phyloP scores from a whole-genome alignment of 148 eudicot species.

The Rhododendron vialii region DNA sequence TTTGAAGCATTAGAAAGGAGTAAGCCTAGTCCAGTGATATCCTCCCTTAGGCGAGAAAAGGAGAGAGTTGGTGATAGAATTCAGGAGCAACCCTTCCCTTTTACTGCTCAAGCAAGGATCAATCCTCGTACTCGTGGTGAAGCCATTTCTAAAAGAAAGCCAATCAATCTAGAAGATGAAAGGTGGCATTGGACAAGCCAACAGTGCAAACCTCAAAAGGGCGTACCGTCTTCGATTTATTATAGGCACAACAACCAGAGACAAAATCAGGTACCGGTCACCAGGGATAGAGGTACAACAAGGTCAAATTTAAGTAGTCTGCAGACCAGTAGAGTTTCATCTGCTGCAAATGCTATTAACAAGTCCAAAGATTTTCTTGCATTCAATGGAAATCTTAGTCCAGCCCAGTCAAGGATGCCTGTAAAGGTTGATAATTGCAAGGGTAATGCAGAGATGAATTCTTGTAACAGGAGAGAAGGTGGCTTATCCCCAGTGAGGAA shows the following conservation, averaged over 20 bases:
- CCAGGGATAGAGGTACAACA: conserved; percentile 35
- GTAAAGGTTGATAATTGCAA: conserved; percentile 28
- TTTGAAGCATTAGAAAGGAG: conserved; percentile 26
- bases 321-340: conserved; percentile 31
- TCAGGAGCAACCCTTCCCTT: conserved; percentile 3
- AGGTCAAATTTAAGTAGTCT: conserved; percentile 27
- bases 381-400: conserved; percentile 36
- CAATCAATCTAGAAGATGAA: conserved; percentile 21
- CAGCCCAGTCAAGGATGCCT: conserved; percentile 25
- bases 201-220: conserved; percentile 37
- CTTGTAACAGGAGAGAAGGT: conserved; percentile 29
- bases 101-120: conserved; percentile 15
- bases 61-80: conserved; percentile 8
- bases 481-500: conserved; percentile 39
- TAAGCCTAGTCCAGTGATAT: conserved; percentile 22
- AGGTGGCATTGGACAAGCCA: conserved; percentile 24
- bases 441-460: conserved; percentile 34
- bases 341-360: conserved; percentile 24
- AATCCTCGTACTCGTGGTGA: conserved; percentile 15
- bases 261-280: conserved; percentile 30
- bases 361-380: conserved; percentile 46
- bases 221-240: conserved; percentile 20
- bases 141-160: conserved; percentile 16
- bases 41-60: conserved; percentile 15
- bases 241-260: conserved; percentile 29